phyloP scores from a whole-genome alignment of 257 asterid species.

The Parsonsia alboflavescens region DNA sequence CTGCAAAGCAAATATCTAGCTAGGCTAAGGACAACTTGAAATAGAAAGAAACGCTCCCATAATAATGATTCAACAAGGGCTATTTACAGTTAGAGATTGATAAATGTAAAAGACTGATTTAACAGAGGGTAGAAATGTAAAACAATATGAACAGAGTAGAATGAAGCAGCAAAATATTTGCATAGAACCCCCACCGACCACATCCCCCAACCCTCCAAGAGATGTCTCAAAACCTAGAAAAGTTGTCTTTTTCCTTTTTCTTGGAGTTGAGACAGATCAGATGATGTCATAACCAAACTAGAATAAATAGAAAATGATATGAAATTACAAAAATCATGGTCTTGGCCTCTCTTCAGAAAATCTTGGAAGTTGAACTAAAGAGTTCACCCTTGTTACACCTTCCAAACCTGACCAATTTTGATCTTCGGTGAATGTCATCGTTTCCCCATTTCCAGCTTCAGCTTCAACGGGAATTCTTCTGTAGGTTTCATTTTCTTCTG shows the following conservation, averaged over 20 bases:
- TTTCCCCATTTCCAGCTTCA: constrained; percentile 25
- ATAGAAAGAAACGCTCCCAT: background rate
- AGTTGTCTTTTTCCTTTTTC: background rate
- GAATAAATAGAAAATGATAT: background rate
- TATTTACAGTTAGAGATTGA: constrained; percentile 7
- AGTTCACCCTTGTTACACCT: constrained; percentile 95
- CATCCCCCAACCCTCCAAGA: background rate
- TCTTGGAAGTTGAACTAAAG: constrained; percentile 92
- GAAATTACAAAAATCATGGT: constrained; percentile 36
- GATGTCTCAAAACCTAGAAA: background rate
- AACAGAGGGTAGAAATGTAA: background rate
- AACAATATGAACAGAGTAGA: constrained; percentile 9
- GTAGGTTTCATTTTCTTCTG: constrained; percentile 53
- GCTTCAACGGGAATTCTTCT: constrained; percentile 32
- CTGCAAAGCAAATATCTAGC: background rate
- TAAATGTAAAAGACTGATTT: background rate
- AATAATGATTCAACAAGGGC: background rate
- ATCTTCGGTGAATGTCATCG: constrained; percentile 36
- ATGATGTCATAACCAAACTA: background rate
- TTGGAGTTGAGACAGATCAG: constrained; percentile 9
- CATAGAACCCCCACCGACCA: background rate
- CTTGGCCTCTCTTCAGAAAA: constrained; percentile 72
- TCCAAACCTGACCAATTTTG: constrained; percentile 92
- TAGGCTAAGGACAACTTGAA: background rate
- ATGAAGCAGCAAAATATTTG: constrained; percentile 16